Conservation (phyloP, 352 stramenopile genomes). For the Phytopythium boreale region DNA sequence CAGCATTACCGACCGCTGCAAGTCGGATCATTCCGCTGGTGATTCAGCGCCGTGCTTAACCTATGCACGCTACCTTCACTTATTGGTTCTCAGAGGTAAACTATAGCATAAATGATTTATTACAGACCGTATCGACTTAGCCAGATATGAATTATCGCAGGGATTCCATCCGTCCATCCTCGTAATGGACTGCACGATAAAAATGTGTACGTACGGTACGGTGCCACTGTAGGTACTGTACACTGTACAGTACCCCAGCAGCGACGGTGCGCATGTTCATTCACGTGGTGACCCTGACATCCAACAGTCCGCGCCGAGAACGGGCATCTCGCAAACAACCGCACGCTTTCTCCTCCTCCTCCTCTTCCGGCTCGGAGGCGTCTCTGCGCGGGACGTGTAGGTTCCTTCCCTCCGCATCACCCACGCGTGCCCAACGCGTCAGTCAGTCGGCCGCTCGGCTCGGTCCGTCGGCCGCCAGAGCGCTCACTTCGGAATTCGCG, state of each 20-base stretch:
- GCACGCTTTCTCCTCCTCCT: background rate
- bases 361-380: background rate
- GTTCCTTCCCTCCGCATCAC: background rate
- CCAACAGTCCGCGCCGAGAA: background rate
- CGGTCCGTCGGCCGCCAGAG: too few relatives aligned
- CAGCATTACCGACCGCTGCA: too few relatives aligned
- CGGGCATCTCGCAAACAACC: background rate
- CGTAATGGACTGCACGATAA: background rate
- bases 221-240: too few relatives aligned
- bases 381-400: background rate
- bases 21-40: background rate
- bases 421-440: background rate
- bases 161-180: background rate
- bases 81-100: background rate
- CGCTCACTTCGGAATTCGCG: background rate
- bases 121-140: background rate
- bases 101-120: background rate
- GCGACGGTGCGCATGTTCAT: background rate
- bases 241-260: too few relatives aligned
- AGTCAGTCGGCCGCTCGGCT: background rate
- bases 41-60: too few relatives aligned
- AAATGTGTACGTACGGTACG: background rate
- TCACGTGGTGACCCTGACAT: too few relatives aligned
- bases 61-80: background rate
- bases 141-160: background rate